Evolutionary conservation across 164 flowering plant species (phyloP), one percentile per base, ranked within the genome.

Genomic region (Saururus chinensis): DNA sequence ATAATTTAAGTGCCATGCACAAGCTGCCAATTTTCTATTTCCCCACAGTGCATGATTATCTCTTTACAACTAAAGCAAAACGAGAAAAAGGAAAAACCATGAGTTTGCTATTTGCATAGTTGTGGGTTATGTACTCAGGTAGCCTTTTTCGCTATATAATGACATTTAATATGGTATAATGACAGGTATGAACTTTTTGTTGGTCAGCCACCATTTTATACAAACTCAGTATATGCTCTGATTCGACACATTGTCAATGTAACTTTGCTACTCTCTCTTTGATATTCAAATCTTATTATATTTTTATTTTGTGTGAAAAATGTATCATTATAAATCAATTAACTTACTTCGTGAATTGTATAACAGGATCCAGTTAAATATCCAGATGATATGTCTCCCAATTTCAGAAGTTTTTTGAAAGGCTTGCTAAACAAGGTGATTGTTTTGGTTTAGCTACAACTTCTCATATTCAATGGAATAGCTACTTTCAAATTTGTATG

Each of bases 181-280:
- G 17, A 42, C 83, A 93, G 99, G 81, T 95, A 95, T 73, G 99
- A 91, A 74, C 77, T 95, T 60, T 95, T 79, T 84, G 99, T 95
- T 72, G 99, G 99, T 59, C 96, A 89, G 68, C 99, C 97, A 62
- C 99, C 99, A 49, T 95, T 95, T 70, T 95, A 91, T 64, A 95
- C 99, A 40, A 95, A 95, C 76, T 95, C 99, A 62, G 98, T 95
- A 1, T 91, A 85, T 79, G 96, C 91, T 59, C 85, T 95, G 30
- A 84, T 95, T 61, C 73, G 96, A 22, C 99, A 91, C 74, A 95
- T 95, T 68, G 83, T 95, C 57, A 91, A 89, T 95, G 99, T 91
- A 70, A 40, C 49, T 62, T 12, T 59, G 41, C 51, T 54, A 25
- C 14, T 21, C 19, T 40, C 21, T 61, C 17, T 56, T 23, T 35